Evolutionary conservation across 2,329 filamentous ascomycete species (phyloP), one percentile per base, ranked within the genome.

Genomic region (Colletotrichum agaves): DNA sequence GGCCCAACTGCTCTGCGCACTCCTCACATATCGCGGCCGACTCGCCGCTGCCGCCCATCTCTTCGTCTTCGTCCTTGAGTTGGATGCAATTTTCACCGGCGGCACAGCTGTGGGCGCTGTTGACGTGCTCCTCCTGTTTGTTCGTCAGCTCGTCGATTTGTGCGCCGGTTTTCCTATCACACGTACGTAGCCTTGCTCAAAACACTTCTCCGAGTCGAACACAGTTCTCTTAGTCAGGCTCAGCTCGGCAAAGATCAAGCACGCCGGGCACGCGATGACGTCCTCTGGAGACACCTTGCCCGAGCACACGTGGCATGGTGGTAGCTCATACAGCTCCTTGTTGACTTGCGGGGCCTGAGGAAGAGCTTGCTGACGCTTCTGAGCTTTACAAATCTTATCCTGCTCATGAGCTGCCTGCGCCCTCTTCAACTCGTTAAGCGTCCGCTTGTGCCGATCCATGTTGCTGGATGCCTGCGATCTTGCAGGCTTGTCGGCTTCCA

Each of bases 181-280:
- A 78, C 81, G 73, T 74, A 85, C 84, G 55, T 81, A 78, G 56
- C 78, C 79, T 43, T 78, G 75, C 6, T 78, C 73, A 31, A 76
- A 76, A 69, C 83, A 85, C 23, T 75, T 75, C 6, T 81, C 76
- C 1, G 81, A 83, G 72, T 83, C 85, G 70, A 83, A 86, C 7
- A 83, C 73, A 2, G 79, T 80, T 62, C 82, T 74, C 56, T 75
- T 73, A 10, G 69, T 69, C 3, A 81, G 75, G 12, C 79, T 79
- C 65, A 80, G 76, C 43, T 80, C 75, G 11, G 74, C 69, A 2
- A 83, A 73, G n/a, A 81, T 73, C 69, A 85, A 81, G 71, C 84
- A 86, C 5, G 84, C 56, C 2, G 79, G 75, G 58, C 84, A 86
- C 5, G 80, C 80, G 1, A 81, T 63, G 7, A 84, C 78, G 8